Base-by-base conservation (phyloP, 2,329 filamentous ascomycete species). In the Colletotrichum endophyticum region DNA sequence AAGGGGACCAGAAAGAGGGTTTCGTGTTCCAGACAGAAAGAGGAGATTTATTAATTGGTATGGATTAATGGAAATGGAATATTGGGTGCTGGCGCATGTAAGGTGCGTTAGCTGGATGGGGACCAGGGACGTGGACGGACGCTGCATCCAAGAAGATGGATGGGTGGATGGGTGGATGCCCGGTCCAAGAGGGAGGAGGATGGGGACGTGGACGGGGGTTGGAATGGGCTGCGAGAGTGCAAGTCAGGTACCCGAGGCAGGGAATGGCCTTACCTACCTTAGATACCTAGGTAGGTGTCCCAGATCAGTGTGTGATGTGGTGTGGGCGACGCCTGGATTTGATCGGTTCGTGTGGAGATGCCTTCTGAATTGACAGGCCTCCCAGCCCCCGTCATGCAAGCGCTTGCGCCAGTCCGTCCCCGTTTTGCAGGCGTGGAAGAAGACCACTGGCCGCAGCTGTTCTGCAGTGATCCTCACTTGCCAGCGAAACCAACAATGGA, bases 1-100 rank as follows among this genome's bases (percentile, higher is more conserved):
- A 75, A 73, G 66, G 70, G 73, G 64, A 70, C 49, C 44, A 49
- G 44, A 12, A 13, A 13, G 34, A 16, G 32, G 16, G 70, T 69
- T 62, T 44, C 64, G 64, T 36, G 64, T 66, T 34, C 63, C 49
- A 28, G 59, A 66, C 73, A 76, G 74, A 66, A 32, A 68, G 74
- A 73, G 70, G 71, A 73, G 73, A 73, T 73, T 76, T 68, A 76
- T 73, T 70, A 73, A 76, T 76, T 66, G 44, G 44, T 49, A 49
- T 49, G 62, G 71, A 76, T 70, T 69, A 59, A 68, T 75, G 62
- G 67, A 44, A 68, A 68, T 75, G 69, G 67, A 44, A 44, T 74
- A 76, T 73, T 73, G 70, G 73, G 39, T 61, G 30, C 70, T 49
- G 44, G 44, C 44, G 44, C 44, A 61, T 28, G 70, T 73, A 62